These are phyloP conservation scores for Kwoniella dendrophila DNA, from an alignment of 768 basidiomycete species.

Conservation along the genomic window DNA sequence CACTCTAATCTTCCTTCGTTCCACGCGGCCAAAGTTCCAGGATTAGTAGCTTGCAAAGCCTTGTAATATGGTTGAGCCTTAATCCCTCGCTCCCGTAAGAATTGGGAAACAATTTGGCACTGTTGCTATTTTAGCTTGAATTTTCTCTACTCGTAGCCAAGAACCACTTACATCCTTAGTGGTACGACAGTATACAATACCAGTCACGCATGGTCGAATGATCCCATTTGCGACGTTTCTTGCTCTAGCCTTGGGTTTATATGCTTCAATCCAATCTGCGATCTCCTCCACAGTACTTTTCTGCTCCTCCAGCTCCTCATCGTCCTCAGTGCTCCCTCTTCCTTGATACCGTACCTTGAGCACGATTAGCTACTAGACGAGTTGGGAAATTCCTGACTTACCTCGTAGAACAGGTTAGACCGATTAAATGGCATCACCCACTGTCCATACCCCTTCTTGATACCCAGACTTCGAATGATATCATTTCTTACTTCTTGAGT, in stretches of 20 bases:
- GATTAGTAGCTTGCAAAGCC: slow-evolving; percentile 17
- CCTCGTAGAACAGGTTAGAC: slow-evolving; percentile 56
- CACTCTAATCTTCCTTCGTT: slow-evolving; percentile 35
- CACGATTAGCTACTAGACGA: background rate
- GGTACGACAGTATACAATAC: slow-evolving; percentile 53
- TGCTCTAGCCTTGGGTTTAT: slow-evolving; percentile 20
- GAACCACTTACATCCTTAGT: slow-evolving; percentile 35
- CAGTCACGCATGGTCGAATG: slow-evolving; percentile 39
- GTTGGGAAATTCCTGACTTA: slow-evolving; percentile 17
- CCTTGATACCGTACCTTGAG: slow-evolving; percentile 38
- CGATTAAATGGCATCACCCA: slow-evolving; percentile 56
- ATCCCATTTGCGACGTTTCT: slow-evolving; percentile 32
- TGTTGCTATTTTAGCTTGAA: slow-evolving; percentile 14
- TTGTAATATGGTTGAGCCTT: slow-evolving; percentile 22
- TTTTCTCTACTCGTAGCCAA: background rate
- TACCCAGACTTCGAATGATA: slow-evolving; percentile 47
- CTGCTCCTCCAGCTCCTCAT: slow-evolving; percentile 9
- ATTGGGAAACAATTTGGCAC: slow-evolving; percentile 47
- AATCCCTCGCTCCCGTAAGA: slow-evolving; percentile 40
- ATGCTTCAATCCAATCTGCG: slow-evolving; percentile 44
- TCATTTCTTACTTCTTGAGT: slow-evolving; percentile 52
- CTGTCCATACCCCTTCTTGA: slow-evolving; percentile 47
- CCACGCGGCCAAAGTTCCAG: slow-evolving; percentile 31
- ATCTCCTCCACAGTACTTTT: slow-evolving; percentile 44
- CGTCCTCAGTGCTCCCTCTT: slow-evolving; percentile 17